A percentile compares a stretch with the other conserved stretches of the same genome.
These are phyloP conservation scores for Polytrichum formosum DNA, from an alignment of 225 moss, liverwort and hornwort genomes.

Conservation along the genomic window DNA sequence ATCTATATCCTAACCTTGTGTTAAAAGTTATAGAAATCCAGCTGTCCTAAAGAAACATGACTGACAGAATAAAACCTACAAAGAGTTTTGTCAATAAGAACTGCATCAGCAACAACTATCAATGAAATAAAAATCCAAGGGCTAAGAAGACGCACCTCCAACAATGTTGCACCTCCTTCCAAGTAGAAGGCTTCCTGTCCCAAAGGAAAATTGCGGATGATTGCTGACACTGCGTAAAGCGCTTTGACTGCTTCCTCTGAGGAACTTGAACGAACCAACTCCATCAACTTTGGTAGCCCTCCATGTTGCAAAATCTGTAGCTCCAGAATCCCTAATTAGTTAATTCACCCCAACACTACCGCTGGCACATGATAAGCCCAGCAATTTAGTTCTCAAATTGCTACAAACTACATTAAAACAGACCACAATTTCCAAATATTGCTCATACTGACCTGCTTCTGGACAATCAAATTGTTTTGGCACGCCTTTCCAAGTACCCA, in stretches of 20 bases:
- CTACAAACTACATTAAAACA: no score
- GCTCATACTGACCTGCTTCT: slow-evolving; percentile 56
- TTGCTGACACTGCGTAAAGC: slow-evolving; percentile 80
- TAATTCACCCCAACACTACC: no score
- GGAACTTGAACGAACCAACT: slow-evolving; percentile 68
- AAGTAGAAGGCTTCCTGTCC: slow-evolving; percentile 79
- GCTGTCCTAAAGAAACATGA: no score
- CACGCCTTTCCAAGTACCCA: slow-evolving; percentile 89
- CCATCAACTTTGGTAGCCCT: slow-evolving; percentile 78
- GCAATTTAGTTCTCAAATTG: no score
- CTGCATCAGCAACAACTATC: background rate
- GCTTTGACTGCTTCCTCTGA: slow-evolving; percentile 86
- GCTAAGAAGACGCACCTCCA: slow-evolving; percentile 50
- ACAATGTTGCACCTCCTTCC: slow-evolving; percentile 63
- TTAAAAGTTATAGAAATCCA: no score
- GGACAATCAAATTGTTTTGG: slow-evolving; percentile 89
- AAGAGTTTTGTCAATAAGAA: background rate
- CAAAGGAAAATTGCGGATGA: slow-evolving; percentile 78
- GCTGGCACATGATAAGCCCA: no score
- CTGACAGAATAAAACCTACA: background rate
- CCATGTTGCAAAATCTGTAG: slow-evolving; percentile 62
- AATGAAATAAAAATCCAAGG: background rate
- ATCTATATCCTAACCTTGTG: no score
- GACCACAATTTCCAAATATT: background rate
- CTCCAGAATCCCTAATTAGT: background rate